These are phyloP conservation scores for Hypomontagnella monticulosa DNA, from an alignment of 495 filamentous ascomycete genomes.

Conservation along the genomic window DNA sequence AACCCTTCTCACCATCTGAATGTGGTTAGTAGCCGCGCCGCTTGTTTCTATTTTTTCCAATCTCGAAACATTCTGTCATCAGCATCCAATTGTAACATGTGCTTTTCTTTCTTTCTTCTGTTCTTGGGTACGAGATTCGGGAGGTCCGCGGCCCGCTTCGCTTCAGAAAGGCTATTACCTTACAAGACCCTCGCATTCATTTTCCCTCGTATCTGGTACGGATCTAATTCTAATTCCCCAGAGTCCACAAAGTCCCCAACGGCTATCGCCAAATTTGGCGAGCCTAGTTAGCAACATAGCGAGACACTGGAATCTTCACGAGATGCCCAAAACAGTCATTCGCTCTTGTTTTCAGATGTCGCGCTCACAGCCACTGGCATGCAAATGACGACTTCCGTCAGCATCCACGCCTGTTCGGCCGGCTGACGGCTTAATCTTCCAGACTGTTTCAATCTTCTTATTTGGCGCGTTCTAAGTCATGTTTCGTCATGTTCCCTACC, in stretches of 20 bases:
- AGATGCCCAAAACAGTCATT: slow-evolving; percentile 22
- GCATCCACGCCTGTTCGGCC: slow-evolving; percentile 4
- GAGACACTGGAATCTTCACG: not conserved
- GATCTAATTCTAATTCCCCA: not conserved
- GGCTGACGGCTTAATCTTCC: slow-evolving; percentile 4
- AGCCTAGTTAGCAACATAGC: slow-evolving; percentile 11
- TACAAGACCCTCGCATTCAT: not conserved
- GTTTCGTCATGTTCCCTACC: slow-evolving; percentile 28
- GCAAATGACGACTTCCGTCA: slow-evolving; percentile 31
- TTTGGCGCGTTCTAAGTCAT: slow-evolving; percentile 9
- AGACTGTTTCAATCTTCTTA: slow-evolving; percentile 2
- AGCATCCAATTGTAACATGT: slow-evolving; percentile 7
- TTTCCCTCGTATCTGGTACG: not conserved
- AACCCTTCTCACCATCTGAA: not conserved
- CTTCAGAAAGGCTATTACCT: slow-evolving; percentile 25
- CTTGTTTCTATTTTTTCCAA: slow-evolving; percentile 27
- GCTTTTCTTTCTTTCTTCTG: not conserved
- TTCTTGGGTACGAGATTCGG: not conserved
- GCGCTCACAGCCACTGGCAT: slow-evolving; percentile 17
- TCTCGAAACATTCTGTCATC: slow-evolving; percentile 19
- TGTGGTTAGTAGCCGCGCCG: slow-evolving; percentile 1
- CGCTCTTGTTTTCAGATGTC: slow-evolving; percentile 11
- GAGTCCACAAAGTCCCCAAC: not conserved
- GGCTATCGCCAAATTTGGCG: slow-evolving; percentile 6
- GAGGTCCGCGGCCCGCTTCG: not conserved